Percentiles rank a stretch among this genome's conserved stretches.
These are phyloP conservation scores for Gyrodon lividus DNA, from an alignment of 768 basidiomycete genomes.

Conservation along the genomic window DNA sequence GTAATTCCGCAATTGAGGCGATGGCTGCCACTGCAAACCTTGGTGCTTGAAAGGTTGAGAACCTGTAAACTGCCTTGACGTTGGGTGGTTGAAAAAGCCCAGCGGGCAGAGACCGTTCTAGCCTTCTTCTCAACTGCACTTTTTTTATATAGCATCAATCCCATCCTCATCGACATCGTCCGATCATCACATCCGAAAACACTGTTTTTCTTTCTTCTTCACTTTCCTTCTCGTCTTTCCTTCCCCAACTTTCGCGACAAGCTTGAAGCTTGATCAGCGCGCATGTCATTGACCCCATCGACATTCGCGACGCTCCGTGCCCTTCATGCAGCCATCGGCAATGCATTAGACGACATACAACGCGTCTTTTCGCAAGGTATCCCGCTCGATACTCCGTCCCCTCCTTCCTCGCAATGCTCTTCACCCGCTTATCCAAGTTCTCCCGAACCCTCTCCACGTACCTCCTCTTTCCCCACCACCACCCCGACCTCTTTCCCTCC, in stretches of 20 bases:
- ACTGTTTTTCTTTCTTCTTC: conserved; percentile 1
- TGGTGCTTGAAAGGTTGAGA: background rate
- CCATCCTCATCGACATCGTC: background rate
- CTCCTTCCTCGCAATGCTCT: conserved; percentile 14
- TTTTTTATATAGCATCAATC: background rate
- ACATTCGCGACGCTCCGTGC: conserved; percentile 64
- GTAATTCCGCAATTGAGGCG: conserved; percentile 17
- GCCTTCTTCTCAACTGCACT: conserved; percentile 15
- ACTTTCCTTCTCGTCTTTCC: conserved; percentile 3
- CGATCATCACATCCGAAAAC: conserved; percentile 1
- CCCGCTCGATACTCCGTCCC: conserved; percentile 8
- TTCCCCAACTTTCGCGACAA: background rate
- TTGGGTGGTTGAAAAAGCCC: background rate
- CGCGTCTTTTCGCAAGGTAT: conserved; percentile 43
- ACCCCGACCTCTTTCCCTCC: conserved; percentile 26
- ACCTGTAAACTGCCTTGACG: conserved; percentile 9
- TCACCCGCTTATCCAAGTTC: conserved; percentile 25
- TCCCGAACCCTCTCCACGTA: conserved; percentile 33
- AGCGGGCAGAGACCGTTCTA: background rate
- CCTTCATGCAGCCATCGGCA: conserved; percentile 63
- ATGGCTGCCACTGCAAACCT: background rate
- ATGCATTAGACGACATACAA: conserved; percentile 70
- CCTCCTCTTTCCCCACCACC: conserved; percentile 21
- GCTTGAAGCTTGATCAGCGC: conserved; percentile 5
- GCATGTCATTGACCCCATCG: conserved; percentile 39